Evolutionary conservation across 805 yeast genomes (phyloP), one percentile per base, ranked within the genome.

Genomic region (Kluyveromyces aestuarii): DNA sequence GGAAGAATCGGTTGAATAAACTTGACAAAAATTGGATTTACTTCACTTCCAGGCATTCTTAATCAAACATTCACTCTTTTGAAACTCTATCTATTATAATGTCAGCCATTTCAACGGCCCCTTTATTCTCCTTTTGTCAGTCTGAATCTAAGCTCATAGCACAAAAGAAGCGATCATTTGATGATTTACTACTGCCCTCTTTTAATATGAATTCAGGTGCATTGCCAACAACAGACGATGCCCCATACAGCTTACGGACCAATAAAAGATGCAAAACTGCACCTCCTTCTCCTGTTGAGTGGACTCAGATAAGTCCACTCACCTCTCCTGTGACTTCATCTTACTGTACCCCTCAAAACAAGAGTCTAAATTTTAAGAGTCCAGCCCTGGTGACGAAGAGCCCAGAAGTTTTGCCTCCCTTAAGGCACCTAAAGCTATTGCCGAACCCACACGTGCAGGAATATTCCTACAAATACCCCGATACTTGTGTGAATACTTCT

Each of bases 401-500:
- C 18, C 36, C 11, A 2, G 7, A 40, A 27, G 27, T 47, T n/a
- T 46, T 66, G 40, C 69, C 69, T n/a, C 57, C 68, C 3, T 52
- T 66, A 16, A 59, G 57, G 47, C 62, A 66, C 48, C 49, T 66
- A 37, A 58, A 63, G 48, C 49, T 66, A 38, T 46, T 65, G 27
- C 67, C 66, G 3, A 57, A 63, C 48, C 63, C 58, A 9, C 53
- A 57, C 18, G 46, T 56, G 7, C 68, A 63, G 49, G 64, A 63
- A 48, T 55, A 58, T 43, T 61, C 69, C 10, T 52, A 52, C 40
- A 48, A 55, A 18, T 66, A 64, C 48, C 69, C 70, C 10, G 70
- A 66, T 44, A 66, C 70, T 2, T 61, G 68, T 14, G 60, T 58
- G 37, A 49, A 43, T 8, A 66, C 68, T 0, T 57, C 65, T 17